Evolutionary conservation across 257 asterid genomes (phyloP), one percentile per base, ranked within the genome.

Genomic region (Euphrasia confusa): DNA sequence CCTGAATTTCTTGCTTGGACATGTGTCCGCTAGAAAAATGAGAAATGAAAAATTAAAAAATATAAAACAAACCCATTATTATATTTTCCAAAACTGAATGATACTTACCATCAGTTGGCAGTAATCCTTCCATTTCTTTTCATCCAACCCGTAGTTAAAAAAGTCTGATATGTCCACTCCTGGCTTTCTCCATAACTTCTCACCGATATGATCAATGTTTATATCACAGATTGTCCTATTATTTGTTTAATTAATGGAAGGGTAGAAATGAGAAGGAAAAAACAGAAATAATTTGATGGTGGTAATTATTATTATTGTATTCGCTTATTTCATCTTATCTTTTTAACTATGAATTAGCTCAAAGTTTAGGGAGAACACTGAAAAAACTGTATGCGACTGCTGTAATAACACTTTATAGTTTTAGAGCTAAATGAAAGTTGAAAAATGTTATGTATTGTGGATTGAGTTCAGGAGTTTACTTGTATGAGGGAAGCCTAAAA

Each of bases 61-160:
- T 6, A 49, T n/a, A 49, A 49, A 49, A 49, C 21, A 17, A 14
- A 49, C 6, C 6, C n/a, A 57, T 60, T 57, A 63, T 14, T 42
- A 57, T 44, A 13, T 30, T n/a, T 64, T 50, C 52, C 32, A 14
- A 32, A 28, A 56, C 55, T 55, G 55, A 27, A 40, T 45, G 40
- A 47, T 27, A 58, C 73, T 70, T 75, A 67, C 68, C 73, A 75
- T 70, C 54, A 59, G 26, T 64, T 68, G 68, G 72, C 66, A 58
- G 21, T 75, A 75, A 59, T 64, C 63, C 54, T 60, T 68, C 80
- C 80, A 75, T 35, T 48, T 58, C 60, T 68, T 55, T 65, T 75
- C 80, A 45, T 71, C 69, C 60, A 75, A 64, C 26, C 72, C 74
- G 2, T 63, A 75, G 77, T 75, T 75, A 67, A 75, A 75, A 76